These are phyloP conservation scores for Drosera capensis DNA, from an alignment of 148 eudicot species.

Conservation along the genomic window DNA sequence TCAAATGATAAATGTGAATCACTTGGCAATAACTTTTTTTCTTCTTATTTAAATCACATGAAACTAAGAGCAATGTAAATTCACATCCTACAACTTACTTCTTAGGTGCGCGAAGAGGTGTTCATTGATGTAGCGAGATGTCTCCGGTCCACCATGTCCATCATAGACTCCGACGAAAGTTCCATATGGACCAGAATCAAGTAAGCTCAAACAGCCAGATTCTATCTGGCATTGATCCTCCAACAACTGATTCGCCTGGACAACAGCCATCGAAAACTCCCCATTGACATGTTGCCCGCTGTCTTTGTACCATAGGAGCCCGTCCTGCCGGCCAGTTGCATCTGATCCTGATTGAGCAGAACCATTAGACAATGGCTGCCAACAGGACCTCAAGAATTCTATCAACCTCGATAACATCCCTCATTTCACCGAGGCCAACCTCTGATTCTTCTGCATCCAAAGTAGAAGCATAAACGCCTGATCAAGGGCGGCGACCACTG, in stretches of 20 bases:
- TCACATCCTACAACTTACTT: conserved; percentile 18
- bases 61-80: too few relatives aligned
- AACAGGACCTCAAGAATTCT: conserved; percentile 23
- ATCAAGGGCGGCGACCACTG: too few relatives aligned
- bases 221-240: conserved; percentile 38
- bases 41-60: too few relatives aligned
- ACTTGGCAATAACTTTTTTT: too few relatives aligned
- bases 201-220: conserved; percentile 28
- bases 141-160: conserved; percentile 31
- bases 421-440: conserved; percentile 24
- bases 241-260: conserved; percentile 25
- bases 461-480: conserved; percentile 11
- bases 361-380: conserved; percentile 15
- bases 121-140: conserved; percentile 23
- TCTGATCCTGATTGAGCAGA: conserved; percentile 18
- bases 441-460: conserved; percentile 16
- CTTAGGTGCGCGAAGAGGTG: conserved; percentile 25
- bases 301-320: conserved; percentile 36
- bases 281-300: conserved; percentile 27
- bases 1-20: too few relatives aligned
- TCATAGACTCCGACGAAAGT: conserved; percentile 28
- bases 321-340: conserved; percentile 23
- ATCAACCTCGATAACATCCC: conserved; percentile 30
- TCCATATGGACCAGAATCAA: conserved; percentile 31
- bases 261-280: conserved; percentile 35